phyloP scores from a whole-genome alignment of 2,329 filamentous ascomycete genomes.

The Microdochium trichocladiopsis region DNA sequence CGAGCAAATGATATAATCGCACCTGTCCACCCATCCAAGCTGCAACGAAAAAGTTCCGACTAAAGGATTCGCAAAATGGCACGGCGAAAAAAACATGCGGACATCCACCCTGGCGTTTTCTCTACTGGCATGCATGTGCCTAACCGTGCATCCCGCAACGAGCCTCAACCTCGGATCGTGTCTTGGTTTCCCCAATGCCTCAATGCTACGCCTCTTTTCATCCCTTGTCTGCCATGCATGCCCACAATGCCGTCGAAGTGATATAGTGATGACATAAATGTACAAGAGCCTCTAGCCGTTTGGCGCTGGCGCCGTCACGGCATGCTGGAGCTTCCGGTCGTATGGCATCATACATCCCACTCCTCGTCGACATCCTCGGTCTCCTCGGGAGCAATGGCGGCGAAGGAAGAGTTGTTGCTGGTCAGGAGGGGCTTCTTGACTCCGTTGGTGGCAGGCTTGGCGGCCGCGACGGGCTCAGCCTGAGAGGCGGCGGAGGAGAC shows the following conservation, averaged over 20 bases:
- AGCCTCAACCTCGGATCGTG: no score
- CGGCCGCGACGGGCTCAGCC: slow-evolving; percentile 8
- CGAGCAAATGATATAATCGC: no score
- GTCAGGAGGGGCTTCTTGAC: slow-evolving; percentile 19
- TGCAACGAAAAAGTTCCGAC: no score
- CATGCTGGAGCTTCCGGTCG: neutral
- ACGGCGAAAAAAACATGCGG: no score
- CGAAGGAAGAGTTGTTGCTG: slow-evolving; percentile 23
- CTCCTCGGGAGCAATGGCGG: slow-evolving; percentile 22
- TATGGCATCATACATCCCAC: slow-evolving; percentile 22
- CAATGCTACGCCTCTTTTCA: no score
- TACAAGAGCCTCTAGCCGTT: neutral
- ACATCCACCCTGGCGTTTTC: no score
- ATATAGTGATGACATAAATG: neutral
- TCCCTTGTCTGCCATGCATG: no score
- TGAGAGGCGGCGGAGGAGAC: slow-evolving; percentile 27
- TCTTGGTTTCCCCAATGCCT: no score
- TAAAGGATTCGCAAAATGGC: no score
- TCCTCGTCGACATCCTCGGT: slow-evolving; percentile 21
- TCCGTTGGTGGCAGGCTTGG: slow-evolving; percentile 15
- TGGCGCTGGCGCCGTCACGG: neutral
- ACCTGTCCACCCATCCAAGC: no score
- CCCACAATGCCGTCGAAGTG: neutral
- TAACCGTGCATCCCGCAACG: no score
- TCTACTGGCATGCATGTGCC: no score